phyloP scores from a whole-genome alignment of 192 early-diverging fungal genomes.

The Pilobolus umbonatus region DNA sequence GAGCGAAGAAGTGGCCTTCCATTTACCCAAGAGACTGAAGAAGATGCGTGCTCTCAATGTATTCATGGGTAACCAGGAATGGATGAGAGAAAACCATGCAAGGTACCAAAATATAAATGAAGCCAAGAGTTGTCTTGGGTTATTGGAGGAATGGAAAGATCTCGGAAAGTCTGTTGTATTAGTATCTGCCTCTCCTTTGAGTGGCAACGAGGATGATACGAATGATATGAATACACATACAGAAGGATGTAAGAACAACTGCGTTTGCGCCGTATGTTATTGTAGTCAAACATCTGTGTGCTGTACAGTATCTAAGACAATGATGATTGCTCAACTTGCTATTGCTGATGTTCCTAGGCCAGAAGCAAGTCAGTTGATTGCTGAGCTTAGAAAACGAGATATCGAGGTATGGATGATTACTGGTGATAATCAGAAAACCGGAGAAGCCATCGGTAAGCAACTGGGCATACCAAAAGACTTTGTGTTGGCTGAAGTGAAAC shows the following conservation, averaged over 20 bases:
- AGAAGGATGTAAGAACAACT: conserved; percentile 25
- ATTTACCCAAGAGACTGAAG: conserved; percentile 19
- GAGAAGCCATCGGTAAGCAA: conserved; percentile 51
- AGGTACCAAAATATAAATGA: conserved; percentile 22
- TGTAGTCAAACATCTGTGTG: conserved; percentile 18
- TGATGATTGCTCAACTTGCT: conserved; percentile 45
- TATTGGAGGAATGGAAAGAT: conserved; percentile 47
- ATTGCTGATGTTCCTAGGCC: conserved; percentile 58
- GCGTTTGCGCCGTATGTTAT: conserved; percentile 34
- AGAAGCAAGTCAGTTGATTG: conserved; percentile 51
- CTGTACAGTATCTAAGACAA: conserved; percentile 28
- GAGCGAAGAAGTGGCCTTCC: conserved; percentile 15
- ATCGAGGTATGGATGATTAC: conserved; percentile 78
- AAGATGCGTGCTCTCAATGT: conserved; percentile 40
- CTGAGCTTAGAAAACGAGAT: conserved; percentile 40
- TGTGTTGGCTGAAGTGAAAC: conserved; percentile 64
- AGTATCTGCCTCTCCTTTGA: conserved; percentile 42
- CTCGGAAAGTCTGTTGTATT: conserved; percentile 55
- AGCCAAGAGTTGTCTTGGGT: conserved; percentile 7
- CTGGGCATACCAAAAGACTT: conserved; percentile 57
- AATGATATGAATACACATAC: not conserved
- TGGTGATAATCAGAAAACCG: conserved; percentile 66
- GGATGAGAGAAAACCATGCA: conserved; percentile 57
- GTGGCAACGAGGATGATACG: not conserved
- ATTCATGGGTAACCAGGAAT: conserved; percentile 57